Evolutionary conservation across 2,329 filamentous ascomycete genomes (phyloP), one percentile per base, ranked within the genome.

Genomic region (Penicillium sp.): DNA sequence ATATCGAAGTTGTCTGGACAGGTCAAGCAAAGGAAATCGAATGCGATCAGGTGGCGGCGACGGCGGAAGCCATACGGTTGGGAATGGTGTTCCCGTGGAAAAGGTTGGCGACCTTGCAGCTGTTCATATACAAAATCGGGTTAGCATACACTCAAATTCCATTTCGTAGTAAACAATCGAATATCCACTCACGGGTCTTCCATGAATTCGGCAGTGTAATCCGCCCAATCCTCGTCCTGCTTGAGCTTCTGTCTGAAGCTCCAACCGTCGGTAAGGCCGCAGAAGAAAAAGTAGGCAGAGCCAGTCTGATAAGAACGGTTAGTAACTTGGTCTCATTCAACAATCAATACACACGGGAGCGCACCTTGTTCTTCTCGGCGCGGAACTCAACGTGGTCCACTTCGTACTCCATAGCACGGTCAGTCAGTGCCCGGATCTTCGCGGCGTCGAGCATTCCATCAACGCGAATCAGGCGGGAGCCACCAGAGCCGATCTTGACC

Each of bases 401-500:
- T 5, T 45, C 56, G n/a, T 58, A 53, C 35, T 40, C 22, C 35
- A 54, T 28, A 15, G 51, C 37, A 5, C 8, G 22, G 30, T 3
- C 22, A 26, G 51, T 28, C 8, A 54, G 35, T 8, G n/a, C 56
- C 44, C 56, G 15, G 30, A 53, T 9, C 28, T 28, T 53, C 51
- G 45, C 38, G 1, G 50, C 28, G 26, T 53, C 19, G 13, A 40
- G 19, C 2, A 60, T 42, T 1, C 56, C 56, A n/a, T 37, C 19
- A 17, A 58, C 38, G 10, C 57, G 33, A 6, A 54, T 33, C 17
- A 56, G 10, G 26, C 61, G 57, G 22, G 61, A 49, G 28, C 42
- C 40, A 15, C 54, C 55, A 6, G 22, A 10, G 7, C 33, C 24
- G 6, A 61, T 54, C 40, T 77, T 78, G 40, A 76, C 76, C 6